Evolutionary conservation across 2,329 filamentous ascomycete genomes (phyloP).

Genomic region (Exophiala calicioides): DNA sequence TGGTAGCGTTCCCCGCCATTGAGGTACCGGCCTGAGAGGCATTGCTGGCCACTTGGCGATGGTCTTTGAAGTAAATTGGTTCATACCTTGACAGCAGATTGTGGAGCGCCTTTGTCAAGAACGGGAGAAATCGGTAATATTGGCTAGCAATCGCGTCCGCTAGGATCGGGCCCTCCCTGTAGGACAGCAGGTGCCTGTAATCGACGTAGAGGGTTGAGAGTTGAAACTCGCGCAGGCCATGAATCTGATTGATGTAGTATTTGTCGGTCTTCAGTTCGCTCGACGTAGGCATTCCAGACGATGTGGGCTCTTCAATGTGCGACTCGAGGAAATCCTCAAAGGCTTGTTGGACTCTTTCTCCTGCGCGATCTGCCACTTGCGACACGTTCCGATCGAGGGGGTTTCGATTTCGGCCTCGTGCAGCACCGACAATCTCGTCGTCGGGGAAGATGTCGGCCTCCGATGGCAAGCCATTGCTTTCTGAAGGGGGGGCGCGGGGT

Average conservation of each 20-base stretch:
- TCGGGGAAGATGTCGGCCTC: slow-evolving; percentile 62
- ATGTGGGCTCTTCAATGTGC: slow-evolving; percentile 58
- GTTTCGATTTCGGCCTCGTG: slow-evolving; percentile 50
- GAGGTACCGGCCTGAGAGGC: slow-evolving; percentile 70
- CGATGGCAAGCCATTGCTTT: slow-evolving; percentile 54
- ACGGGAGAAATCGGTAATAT: slow-evolving; percentile 94
- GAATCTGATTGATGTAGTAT: slow-evolving; percentile 68
- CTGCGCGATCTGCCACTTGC: slow-evolving; percentile 61
- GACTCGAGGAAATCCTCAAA: slow-evolving; percentile 67
- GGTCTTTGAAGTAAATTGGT: slow-evolving; percentile 88
- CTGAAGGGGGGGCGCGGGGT: slow-evolving; percentile 51
- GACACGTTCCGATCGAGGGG: slow-evolving; percentile 56
- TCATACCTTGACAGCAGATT: slow-evolving; percentile 94
- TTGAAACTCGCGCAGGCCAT: slow-evolving; percentile 61
- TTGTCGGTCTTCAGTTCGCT: slow-evolving; percentile 60
- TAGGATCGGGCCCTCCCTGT: slow-evolving; percentile 63
- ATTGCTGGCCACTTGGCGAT: slow-evolving; percentile 78
- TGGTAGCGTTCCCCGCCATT: slow-evolving; percentile 57
- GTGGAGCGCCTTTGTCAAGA: slow-evolving; percentile 83
- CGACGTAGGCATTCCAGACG: slow-evolving; percentile 55
- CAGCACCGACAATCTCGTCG: slow-evolving; percentile 60
- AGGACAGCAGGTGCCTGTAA: slow-evolving; percentile 77
- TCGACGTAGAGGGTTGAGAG: slow-evolving; percentile 68
- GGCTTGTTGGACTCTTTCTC: slow-evolving; percentile 62
- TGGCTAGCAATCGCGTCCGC: slow-evolving; percentile 84